Percentiles rank a stretch among this genome's conserved stretches.
These are phyloP conservation scores for Venturia nashicola DNA, from an alignment of 2,329 filamentous ascomycete genomes.

Conservation along the genomic window DNA sequence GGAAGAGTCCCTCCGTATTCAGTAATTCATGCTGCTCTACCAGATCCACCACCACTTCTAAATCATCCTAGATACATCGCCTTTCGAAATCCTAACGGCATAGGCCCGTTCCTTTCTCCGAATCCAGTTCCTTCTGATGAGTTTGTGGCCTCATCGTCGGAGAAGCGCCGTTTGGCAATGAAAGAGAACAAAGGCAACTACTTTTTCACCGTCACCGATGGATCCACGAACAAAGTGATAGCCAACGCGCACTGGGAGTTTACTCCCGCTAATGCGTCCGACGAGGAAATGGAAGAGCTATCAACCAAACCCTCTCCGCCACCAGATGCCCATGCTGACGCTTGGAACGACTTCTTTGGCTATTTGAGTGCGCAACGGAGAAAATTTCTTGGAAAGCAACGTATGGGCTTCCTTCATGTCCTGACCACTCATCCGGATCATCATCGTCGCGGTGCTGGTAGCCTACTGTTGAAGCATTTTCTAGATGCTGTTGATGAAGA, in stretches of 20 bases:
- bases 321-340: constrained; percentile 6
- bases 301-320: background rate
- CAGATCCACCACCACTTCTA: background rate
- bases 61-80: constrained; percentile 2
- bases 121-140: background rate
- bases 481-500: constrained; percentile 26
- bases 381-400: constrained; percentile 4
- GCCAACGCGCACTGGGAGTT: constrained; percentile 8
- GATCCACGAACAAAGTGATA: constrained; percentile 3
- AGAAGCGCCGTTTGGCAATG: background rate
- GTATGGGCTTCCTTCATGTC: constrained; percentile 12
- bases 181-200: background rate
- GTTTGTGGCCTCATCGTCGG: background rate
- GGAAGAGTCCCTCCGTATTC: background rate
- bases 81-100: background rate
- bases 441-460: constrained; percentile 27
- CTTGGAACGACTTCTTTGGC: constrained; percentile 11
- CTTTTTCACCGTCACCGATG: constrained; percentile 4
- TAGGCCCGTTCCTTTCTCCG: constrained; percentile 3
- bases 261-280: background rate
- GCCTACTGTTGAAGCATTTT: constrained; percentile 26
- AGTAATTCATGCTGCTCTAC: background rate
- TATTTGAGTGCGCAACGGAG: constrained; percentile 3
- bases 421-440: constrained; percentile 27
- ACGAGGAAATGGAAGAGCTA: constrained; percentile 3